A percentile compares a stretch with the other conserved stretches of the same genome.
Evolutionary conservation across 768 basidiomycete species (phyloP).

Genomic region (Boletus barrowsii): DNA sequence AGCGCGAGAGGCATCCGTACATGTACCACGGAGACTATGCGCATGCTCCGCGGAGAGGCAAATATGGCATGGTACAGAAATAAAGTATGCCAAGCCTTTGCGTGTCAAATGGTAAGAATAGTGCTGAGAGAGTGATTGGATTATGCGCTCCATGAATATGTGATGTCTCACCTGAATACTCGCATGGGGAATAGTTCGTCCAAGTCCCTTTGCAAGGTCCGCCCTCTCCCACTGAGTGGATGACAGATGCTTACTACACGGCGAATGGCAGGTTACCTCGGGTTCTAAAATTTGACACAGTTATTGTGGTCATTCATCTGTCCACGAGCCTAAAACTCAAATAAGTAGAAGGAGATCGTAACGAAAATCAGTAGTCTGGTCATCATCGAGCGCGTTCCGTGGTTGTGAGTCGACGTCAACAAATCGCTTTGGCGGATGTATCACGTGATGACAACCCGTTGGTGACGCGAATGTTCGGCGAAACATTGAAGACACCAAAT

Average conservation of each 20-base stretch:
- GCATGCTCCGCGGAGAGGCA: not conserved
- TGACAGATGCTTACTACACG: not conserved
- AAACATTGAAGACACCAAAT: not conserved
- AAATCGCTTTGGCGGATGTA: not conserved
- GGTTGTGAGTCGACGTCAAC: not conserved
- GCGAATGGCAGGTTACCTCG: not conserved
- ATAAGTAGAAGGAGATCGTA: too few relatives aligned
- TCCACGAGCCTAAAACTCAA: not conserved
- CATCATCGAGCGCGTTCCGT: too few relatives aligned
- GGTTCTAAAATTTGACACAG: not conserved
- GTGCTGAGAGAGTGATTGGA: not conserved
- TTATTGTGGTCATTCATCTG: not conserved
- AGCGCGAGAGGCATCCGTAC: too few relatives aligned
- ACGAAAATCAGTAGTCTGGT: too few relatives aligned
- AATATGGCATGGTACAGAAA: not conserved
- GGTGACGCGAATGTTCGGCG: not conserved
- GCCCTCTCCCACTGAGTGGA: not conserved
- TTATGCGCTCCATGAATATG: not conserved
- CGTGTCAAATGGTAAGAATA: conserved; percentile 7
- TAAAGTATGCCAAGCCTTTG: not conserved
- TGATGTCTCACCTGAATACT: not conserved
- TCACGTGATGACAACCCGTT: conserved; percentile 4
- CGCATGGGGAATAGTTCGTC: not conserved
- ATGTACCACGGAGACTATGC: not conserved
- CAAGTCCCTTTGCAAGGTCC: not conserved